Evolutionary conservation across 305 asterid genomes (phyloP), one percentile per base, ranked within the genome.

Genomic region (Rubia occidens): DNA sequence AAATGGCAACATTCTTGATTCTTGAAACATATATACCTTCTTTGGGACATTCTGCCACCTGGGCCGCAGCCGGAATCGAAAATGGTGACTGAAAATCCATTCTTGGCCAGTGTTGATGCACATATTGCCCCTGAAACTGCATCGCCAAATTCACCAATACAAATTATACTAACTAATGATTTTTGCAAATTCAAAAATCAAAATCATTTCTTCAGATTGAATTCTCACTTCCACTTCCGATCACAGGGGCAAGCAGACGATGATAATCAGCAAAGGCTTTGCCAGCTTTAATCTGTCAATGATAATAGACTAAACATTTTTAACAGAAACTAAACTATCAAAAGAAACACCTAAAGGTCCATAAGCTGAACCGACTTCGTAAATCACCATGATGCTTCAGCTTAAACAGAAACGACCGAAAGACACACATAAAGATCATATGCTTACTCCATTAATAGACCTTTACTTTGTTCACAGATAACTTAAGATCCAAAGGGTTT

Each of bases 81-180:
- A 74, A 91, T 35, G 68, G 98, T 84, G 72, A 88, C 98, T 8
- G 95, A 82, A 18, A 88, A 64, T 65, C 96, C 98, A 73, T 82
- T 85, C 74, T 83, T 89, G 39, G 98, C 95, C 59, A 91, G 82
- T 68, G 84, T 76, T 8, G 95, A 91, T 14, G 95, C 95, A 74
- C 98, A 89, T 17, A 91, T 93, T 17, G 98, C 87, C 78, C 98
- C 98, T 44, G 98, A 86, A 80, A 91, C 98, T 91, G 89, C 75
- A 68, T 20, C 37, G 63, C 47, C 40, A 42, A 51, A 21, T 43
- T 15, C 8, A 11, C 42, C 20, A 15, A 8, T 51, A 6, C 56
- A 51, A 0, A 4, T 51, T 51, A 15, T n/a, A 51, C n/a, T 17
- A 51, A 42, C 14, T 5, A 5, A 65, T 43, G 1, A 21, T 8